These are phyloP conservation scores for Pseudogymnoascus sp. DNA, from an alignment of 2,329 filamentous ascomycete genomes.

Conservation along the genomic window DNA sequence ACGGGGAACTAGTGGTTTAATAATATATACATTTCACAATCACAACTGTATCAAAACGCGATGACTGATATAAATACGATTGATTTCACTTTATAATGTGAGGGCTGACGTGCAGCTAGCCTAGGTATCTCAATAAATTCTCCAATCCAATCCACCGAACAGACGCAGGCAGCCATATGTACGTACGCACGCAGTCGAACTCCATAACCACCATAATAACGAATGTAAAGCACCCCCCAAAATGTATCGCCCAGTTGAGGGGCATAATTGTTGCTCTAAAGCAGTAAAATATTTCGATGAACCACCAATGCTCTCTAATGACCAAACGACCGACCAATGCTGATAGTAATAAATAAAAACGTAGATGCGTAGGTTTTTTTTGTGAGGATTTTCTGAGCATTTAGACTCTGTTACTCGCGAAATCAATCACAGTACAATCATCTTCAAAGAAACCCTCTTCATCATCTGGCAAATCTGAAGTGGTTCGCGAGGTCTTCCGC, in stretches of 20 bases:
- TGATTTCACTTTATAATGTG: not conserved
- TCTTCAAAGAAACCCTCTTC: conserved; percentile 82
- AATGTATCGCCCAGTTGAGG: conserved; percentile 6
- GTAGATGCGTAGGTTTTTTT: conserved; percentile 5
- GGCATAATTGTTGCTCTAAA: not conserved
- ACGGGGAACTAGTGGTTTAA: not conserved
- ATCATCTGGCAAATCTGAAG: conserved; percentile 41
- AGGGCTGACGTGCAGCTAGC: not conserved
- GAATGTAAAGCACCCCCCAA: not conserved
- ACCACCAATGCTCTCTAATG: conserved; percentile 1
- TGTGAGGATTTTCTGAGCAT: not conserved
- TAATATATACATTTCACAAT: not conserved
- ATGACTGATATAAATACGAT: not conserved
- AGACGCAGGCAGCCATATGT: conserved; percentile 8
- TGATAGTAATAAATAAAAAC: not conserved
- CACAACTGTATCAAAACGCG: not conserved
- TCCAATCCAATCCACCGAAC: not conserved
- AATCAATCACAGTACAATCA: conserved; percentile 84
- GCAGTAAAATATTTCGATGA: conserved; percentile 6
- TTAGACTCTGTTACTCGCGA: conserved; percentile 62
- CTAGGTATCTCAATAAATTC: conserved; percentile 7
- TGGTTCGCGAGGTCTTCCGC: conserved; percentile 45
- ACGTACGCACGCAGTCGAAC: conserved; percentile 6
- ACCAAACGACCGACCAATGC: conserved; percentile 5
- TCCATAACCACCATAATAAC: not conserved